phyloP scores from a whole-genome alignment of 495 filamentous ascomycete genomes.

The Xylaria curta region DNA sequence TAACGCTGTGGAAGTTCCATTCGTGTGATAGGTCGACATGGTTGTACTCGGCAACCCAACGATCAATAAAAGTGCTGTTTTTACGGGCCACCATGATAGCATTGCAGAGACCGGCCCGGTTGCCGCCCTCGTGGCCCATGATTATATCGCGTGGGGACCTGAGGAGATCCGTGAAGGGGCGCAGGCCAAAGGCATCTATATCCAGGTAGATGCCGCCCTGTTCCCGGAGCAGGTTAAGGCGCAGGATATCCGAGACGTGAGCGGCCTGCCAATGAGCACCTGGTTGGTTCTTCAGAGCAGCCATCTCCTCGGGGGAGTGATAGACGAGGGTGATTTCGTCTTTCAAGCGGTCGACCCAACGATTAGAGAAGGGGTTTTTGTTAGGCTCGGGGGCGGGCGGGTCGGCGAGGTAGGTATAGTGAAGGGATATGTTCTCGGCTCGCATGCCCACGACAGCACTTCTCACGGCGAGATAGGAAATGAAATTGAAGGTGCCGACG shows the following conservation, averaged over 20 bases:
- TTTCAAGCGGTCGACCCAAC: slow-evolving; percentile 48
- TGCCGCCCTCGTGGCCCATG: slow-evolving; percentile 54
- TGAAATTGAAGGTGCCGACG: slow-evolving; percentile 50
- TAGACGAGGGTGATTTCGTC: slow-evolving; percentile 50
- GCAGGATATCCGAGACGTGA: slow-evolving; percentile 54
- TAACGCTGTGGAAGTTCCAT: slow-evolving; percentile 56
- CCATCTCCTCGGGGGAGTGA: slow-evolving; percentile 46
- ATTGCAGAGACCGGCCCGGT: slow-evolving; percentile 55
- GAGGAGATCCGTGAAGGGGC: slow-evolving; percentile 44
- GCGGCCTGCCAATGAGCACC: slow-evolving; percentile 47
- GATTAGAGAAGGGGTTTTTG: slow-evolving; percentile 46
- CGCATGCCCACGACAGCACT: slow-evolving; percentile 51
- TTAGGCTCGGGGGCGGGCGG: slow-evolving; percentile 46
- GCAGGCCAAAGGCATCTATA: slow-evolving; percentile 51
- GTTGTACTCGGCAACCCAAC: slow-evolving; percentile 52
- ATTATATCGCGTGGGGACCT: slow-evolving; percentile 45
- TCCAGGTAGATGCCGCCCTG: slow-evolving; percentile 56
- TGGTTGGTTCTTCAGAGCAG: slow-evolving; percentile 36
- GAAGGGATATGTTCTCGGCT: slow-evolving; percentile 50
- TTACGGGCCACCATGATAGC: slow-evolving; percentile 52
- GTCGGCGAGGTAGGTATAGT: slow-evolving; percentile 52
- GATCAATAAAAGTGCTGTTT: slow-evolving; percentile 47
- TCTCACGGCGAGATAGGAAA: slow-evolving; percentile 53
- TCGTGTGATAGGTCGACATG: slow-evolving; percentile 45
- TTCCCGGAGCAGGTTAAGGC: slow-evolving; percentile 48